Percentiles rank a stretch among this genome's conserved stretches.
phyloP scores from a whole-genome alignment of 768 basidiomycete species.

The Tylopilus vinaceipallidus region DNA sequence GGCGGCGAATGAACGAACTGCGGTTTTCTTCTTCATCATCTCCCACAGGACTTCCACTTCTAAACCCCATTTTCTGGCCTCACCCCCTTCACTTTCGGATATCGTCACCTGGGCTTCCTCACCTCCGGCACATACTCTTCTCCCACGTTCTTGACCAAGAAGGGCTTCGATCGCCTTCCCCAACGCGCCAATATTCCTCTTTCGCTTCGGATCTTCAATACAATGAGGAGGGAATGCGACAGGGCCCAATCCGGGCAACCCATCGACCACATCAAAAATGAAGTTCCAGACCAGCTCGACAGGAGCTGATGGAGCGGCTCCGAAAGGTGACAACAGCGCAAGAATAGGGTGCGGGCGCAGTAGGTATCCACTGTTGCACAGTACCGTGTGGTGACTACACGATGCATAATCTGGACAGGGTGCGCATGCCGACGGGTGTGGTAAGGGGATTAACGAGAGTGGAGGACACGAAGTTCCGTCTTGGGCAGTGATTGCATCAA shows the following conservation, averaged over 20 bases:
- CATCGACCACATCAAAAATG: conserved; percentile 52
- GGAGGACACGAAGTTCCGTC: conserved; percentile 50
- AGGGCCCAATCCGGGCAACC: conserved; percentile 74
- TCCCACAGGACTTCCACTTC: conserved; percentile 58
- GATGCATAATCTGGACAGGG: conserved; percentile 69
- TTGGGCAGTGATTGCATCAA: conserved; percentile 25
- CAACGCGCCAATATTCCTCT: conserved; percentile 67
- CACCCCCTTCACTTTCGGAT: conserved; percentile 54
- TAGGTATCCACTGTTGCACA: conserved; percentile 68
- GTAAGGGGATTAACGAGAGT: conserved; percentile 51
- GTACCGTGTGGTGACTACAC: conserved; percentile 55
- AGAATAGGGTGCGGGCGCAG: conserved; percentile 62
- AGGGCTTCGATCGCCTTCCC: conserved; percentile 69
- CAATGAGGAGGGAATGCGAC: conserved; percentile 76
- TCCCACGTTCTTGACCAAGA: conserved; percentile 62
- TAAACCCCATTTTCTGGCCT: conserved; percentile 77
- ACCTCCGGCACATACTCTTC: conserved; percentile 60
- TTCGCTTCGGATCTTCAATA: conserved; percentile 73
- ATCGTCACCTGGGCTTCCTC: conserved; percentile 21
- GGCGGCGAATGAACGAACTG: conserved; percentile 39
- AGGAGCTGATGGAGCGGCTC: conserved; percentile 37
- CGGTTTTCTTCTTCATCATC: conserved; percentile 53
- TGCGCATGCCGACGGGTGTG: conserved; percentile 63
- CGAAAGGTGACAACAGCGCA: conserved; percentile 40
- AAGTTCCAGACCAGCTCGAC: conserved; percentile 45